A percentile compares a stretch with the other conserved stretches of the same genome.
These are phyloP conservation scores for Spatholobus suberectus DNA, from an alignment of 306 rosid species.

Conservation along the genomic window DNA sequence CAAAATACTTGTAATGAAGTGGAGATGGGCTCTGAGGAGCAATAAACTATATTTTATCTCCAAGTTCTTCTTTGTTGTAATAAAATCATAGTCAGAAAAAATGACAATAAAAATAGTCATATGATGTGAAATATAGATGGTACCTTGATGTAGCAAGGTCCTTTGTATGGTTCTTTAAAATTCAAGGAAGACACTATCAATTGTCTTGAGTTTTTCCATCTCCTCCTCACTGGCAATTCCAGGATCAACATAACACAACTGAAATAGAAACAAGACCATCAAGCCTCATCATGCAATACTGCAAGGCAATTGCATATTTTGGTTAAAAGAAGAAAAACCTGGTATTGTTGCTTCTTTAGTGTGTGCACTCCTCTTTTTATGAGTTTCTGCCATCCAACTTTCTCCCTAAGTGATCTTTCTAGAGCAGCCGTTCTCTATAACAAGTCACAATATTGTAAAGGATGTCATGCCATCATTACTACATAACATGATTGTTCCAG, in stretches of 20 bases:
- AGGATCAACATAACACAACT: constrained; percentile 88
- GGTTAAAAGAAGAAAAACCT: constrained; percentile 54
- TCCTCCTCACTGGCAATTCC: constrained; percentile 71
- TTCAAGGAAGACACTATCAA: constrained; percentile 72
- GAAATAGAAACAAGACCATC: constrained; percentile 52
- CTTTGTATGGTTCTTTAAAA: constrained; percentile 46
- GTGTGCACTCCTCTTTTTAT: constrained; percentile 88
- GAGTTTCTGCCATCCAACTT: constrained; percentile 76
- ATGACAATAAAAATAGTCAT: not conserved
- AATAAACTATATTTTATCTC: not conserved
- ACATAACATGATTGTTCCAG: constrained; percentile 23
- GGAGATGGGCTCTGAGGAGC: not conserved
- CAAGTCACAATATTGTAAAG: constrained; percentile 38
- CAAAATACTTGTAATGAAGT: not conserved
- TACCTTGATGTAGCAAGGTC: constrained; percentile 39
- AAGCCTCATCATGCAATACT: constrained; percentile 20
- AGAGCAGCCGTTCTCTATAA: constrained; percentile 70
- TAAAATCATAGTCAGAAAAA: constrained; percentile 12
- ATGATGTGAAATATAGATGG: constrained; percentile 29
- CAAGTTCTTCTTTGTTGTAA: constrained; percentile 30
- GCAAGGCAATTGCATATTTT: not conserved
- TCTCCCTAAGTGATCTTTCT: constrained; percentile 67
- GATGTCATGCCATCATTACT: constrained; percentile 29
- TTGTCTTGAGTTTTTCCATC: constrained; percentile 72
- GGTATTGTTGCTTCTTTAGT: constrained; percentile 76